Percentiles rank a stretch among this genome's conserved stretches.
Evolutionary conservation across 2,329 filamentous ascomycete species (phyloP).

Genomic region (Monosporascus ibericus): DNA sequence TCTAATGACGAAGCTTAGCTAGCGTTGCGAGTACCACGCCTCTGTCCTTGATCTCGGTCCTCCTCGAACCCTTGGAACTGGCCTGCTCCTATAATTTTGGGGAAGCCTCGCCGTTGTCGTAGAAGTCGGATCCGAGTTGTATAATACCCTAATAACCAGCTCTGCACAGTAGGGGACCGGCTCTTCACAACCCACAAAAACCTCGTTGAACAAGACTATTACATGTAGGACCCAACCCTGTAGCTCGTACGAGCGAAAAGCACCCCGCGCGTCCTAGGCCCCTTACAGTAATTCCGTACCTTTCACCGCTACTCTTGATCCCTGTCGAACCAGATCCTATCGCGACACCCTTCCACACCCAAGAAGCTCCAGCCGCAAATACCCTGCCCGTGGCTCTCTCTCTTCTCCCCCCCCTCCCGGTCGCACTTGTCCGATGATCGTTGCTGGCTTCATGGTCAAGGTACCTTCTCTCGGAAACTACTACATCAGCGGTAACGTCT

Average conservation of each 20-base stretch:
- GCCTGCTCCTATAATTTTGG: too few species aligned
- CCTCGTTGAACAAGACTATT: background rate
- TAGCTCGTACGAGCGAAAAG: background rate
- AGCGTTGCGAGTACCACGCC: too few species aligned
- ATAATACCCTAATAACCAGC: too few species aligned
- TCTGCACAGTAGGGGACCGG: too few species aligned
- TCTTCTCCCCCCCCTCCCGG: slow-evolving; percentile 20
- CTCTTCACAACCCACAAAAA: too few species aligned
- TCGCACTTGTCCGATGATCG: slow-evolving; percentile 26
- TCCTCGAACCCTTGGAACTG: too few species aligned
- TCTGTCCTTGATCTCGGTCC: too few species aligned
- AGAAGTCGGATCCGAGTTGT: too few species aligned
- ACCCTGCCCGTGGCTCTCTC: slow-evolving; percentile 19
- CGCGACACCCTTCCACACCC: slow-evolving; percentile 11
- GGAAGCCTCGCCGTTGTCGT: too few species aligned
- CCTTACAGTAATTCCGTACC: background rate
- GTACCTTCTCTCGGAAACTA: too few species aligned
- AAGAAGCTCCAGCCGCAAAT: slow-evolving; percentile 17
- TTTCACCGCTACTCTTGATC: background rate
- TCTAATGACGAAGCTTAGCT: too few species aligned
- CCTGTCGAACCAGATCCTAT: slow-evolving; percentile 13
- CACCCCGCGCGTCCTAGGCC: background rate
- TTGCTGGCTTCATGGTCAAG: background rate
- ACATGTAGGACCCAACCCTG: background rate
- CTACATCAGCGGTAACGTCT: too few species aligned